Evolutionary conservation across 306 rosid species (phyloP), one percentile per base, ranked within the genome.

Genomic region (Oxytropis ochrocephala): DNA sequence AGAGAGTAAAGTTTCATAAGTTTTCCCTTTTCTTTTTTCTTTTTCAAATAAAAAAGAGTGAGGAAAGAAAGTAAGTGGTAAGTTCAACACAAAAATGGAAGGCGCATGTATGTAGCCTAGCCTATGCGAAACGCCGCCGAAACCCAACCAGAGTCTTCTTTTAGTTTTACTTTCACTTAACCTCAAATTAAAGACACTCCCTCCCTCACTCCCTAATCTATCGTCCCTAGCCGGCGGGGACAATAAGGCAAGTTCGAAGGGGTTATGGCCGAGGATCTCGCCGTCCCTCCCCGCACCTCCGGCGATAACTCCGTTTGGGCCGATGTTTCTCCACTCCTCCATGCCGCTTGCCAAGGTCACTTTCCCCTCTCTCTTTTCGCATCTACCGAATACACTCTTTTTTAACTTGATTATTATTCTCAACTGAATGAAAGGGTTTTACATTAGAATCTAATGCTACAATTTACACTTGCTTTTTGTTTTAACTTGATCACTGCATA

Each of bases 271-370:
- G 46, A 74, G 60, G 70, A 58, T 73, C 75, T 71, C 69, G 21
- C 78, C 24, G 77, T 72, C 47, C 72, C 82, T 59, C 78, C 78
- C 21, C 83, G 79, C 60, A 82, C 91, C 73, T 84, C 91, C 63
- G 90, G 85, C 67, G 92, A 90, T 6, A 81, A 85, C 79, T 61
- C 92, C 52, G 89, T 85, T 14, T 94, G 98, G 98, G 89, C 92
- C 42, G 97, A 94, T 68, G 89, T 87, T 1, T 90, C 96, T 1
- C 85, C 88, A 9, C 97, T 94, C 41, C 97, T 94, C 66, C 74
- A 85, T 13, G 87, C 89, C 77, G 97, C 98, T 9, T 90, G 84
- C 55, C 75, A 70, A 85, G 97, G 98, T 92, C 69, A 30, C 51
- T 41, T 12, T 12, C 13, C 47, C 36, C 44, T 17, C 12, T 52